phyloP scores from a whole-genome alignment of 2,329 filamentous ascomycete species.

The Xylogone sp. region DNA sequence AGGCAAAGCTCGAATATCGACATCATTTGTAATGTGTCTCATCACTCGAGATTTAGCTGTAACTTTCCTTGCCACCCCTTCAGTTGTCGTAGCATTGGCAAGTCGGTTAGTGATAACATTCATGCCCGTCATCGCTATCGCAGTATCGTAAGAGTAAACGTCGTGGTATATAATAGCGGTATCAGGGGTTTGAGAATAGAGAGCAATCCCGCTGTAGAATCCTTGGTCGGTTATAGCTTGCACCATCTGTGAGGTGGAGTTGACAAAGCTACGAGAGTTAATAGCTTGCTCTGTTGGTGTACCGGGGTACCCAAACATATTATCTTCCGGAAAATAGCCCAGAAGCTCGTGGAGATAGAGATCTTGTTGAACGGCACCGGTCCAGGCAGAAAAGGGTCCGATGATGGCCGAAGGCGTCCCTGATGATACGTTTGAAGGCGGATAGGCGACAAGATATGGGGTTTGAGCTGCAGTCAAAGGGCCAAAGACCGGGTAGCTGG shows the following conservation, averaged over 20 bases:
- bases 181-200: constrained; percentile 16
- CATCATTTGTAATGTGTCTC: constrained; percentile 8
- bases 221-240: constrained; percentile 9
- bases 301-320: neutral
- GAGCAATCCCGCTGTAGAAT: constrained; percentile 10
- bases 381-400: constrained; percentile 17
- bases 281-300: neutral
- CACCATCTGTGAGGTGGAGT: constrained; percentile 13
- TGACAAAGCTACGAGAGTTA: constrained; percentile 11
- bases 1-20: constrained; percentile 9
- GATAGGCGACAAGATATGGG: too few relatives aligned
- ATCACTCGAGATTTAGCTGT: constrained; percentile 11
- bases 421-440: neutral
- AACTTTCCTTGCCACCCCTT: constrained; percentile 9
- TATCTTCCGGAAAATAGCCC: neutral
- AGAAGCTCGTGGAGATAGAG: constrained; percentile 8
- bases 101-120: constrained; percentile 19
- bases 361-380: constrained; percentile 12
- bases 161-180: constrained; percentile 14
- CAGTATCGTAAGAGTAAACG: neutral
- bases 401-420: constrained; percentile 8
- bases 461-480: constrained; percentile 4
- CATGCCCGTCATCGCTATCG: constrained; percentile 9
- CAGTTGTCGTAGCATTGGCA: constrained; percentile 14
- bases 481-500: constrained; percentile 3